Conservation (phyloP, 2,329 filamentous ascomycete species). For the Lecanicillium sp. region DNA sequence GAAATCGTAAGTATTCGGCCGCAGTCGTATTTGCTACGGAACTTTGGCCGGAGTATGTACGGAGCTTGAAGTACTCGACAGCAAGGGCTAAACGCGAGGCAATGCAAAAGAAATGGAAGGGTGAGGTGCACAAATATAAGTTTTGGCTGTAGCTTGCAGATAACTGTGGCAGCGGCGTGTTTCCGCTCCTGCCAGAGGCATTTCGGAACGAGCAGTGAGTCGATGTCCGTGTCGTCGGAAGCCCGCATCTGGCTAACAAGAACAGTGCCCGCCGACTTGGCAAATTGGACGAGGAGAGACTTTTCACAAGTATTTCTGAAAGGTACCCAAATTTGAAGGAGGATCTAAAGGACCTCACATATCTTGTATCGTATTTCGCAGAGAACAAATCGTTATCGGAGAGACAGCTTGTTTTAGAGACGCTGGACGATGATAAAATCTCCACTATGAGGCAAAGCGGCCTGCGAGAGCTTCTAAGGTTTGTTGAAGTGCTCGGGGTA, state of each 20-base stretch:
- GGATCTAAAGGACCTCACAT: neutral
- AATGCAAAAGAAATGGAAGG: conserved; percentile 1
- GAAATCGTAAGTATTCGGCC: neutral
- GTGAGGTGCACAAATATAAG: neutral
- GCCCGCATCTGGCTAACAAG: neutral
- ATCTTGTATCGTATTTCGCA: neutral
- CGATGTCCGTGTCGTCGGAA: neutral
- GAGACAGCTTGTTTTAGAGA: neutral
- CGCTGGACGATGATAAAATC: neutral
- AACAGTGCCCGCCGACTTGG: neutral
- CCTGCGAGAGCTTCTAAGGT: neutral
- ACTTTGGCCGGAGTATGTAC: neutral
- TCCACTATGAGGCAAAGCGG: neutral
- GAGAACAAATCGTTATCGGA: neutral
- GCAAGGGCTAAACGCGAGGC: neutral
- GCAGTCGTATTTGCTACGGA: neutral
- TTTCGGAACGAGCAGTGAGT: neutral
- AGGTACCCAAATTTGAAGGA: neutral
- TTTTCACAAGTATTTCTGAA: neutral
- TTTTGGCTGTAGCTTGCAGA: neutral
- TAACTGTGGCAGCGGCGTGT: neutral
- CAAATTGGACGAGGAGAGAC: neutral
- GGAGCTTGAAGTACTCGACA: neutral
- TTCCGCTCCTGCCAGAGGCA: neutral
- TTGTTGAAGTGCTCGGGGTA: neutral